phyloP scores from a whole-genome alignment of 1,139 yeast species.

The Suhomyces bribrorum region DNA sequence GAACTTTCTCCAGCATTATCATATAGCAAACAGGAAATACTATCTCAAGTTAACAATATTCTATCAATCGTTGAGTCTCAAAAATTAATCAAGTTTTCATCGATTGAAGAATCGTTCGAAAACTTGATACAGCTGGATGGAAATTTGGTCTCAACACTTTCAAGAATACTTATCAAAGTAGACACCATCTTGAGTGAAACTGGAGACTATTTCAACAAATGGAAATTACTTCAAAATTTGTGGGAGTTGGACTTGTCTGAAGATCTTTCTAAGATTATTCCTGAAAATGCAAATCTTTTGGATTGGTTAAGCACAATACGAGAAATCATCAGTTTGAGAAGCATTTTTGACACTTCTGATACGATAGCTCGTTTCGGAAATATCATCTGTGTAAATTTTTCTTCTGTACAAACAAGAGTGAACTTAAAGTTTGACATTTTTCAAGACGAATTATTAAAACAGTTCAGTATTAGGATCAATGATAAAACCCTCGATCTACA shows the following conservation, averaged over 20 bases:
- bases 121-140: slow-evolving; percentile 1
- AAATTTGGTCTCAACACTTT: slow-evolving; percentile 1
- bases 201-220: slow-evolving; percentile 40
- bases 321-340: slow-evolving; percentile 48
- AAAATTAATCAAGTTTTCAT: slow-evolving; percentile 13
- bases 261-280: slow-evolving; percentile 25
- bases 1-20: slow-evolving; percentile 34
- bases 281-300: slow-evolving; percentile 30
- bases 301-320: slow-evolving; percentile 52
- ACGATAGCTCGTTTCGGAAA: slow-evolving; percentile 38
- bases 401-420: slow-evolving; percentile 56
- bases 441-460: slow-evolving; percentile 49
- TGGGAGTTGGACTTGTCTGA: slow-evolving; percentile 50
- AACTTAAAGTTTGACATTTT: slow-evolving; percentile 58
- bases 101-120: background rate
- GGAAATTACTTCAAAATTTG: slow-evolving; percentile 59
- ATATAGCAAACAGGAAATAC: slow-evolving; percentile 19
- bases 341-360: slow-evolving; percentile 54
- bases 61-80: slow-evolving; percentile 15
- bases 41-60: slow-evolving; percentile 7
- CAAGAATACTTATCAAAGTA: slow-evolving; percentile 18
- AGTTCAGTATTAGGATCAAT: slow-evolving; percentile 43
- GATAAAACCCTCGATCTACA: slow-evolving; percentile 17
- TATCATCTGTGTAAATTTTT: slow-evolving; percentile 43
- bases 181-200: slow-evolving; percentile 28